Base-by-base conservation (phyloP, 148 eudicot species). In the Persicaria maculosa region DNA sequence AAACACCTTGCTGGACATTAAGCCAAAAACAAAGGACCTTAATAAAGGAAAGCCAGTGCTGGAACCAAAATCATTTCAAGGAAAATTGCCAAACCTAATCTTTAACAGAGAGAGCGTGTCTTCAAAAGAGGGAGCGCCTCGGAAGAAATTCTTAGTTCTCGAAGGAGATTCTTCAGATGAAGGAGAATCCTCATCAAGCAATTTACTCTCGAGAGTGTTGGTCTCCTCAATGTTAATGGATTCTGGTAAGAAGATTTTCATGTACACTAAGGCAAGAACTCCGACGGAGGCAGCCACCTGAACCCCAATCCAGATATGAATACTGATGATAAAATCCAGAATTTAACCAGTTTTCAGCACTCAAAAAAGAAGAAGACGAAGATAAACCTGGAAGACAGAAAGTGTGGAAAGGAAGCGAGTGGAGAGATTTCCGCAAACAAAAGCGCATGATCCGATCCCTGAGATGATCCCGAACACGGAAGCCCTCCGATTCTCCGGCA, bases 321-420 rank as follows among this genome's bases (percentile, higher is more conserved):
- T 46, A 65, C 10, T 6, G 19, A 65, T 1, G 40, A 65, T n/a
- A 17, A 43, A 65, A 43, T 7, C 14, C 47, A 45, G 43, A 36
- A 36, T 14, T 36, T 4, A 54, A 54, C 19, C 20, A 54, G 52
- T 54, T 54, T 54, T 54, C 58, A 54, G n/a, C 7, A 1, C 58
- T 54, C 20, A 54, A 5, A 8, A 22, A 65, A 19, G 11, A 64
- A 20, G 50, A 64, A 44, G 68, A 22, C 25, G 57, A 59, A 40
- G 74, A 50, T 68, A 71, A 58, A 85, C 91, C 79, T 85, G 87
- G 72, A 87, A 87, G 57, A 83, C 79, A 50, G 84, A 55, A 20
- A 85, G 9, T 44, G 87, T 80, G 61, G 88, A 79, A 50, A 87
- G 82, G 72, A 87, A 87, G 52, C 91, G 87, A 74, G 91, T 79